phyloP scores from a whole-genome alignment of 768 basidiomycete genomes.

The Galerina marginata region DNA sequence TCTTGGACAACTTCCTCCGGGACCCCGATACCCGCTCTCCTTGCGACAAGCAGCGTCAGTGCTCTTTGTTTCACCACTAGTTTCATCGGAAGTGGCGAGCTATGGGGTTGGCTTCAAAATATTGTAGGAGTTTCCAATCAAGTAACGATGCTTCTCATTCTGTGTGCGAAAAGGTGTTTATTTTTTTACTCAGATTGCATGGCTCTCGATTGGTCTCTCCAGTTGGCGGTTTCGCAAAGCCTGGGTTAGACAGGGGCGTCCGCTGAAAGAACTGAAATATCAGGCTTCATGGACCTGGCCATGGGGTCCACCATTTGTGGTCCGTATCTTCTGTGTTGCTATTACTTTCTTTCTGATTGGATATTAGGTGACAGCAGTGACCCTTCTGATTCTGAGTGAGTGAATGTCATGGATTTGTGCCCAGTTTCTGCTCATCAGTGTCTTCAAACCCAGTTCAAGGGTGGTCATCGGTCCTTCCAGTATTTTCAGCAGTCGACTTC shows the following conservation, averaged over 20 bases:
- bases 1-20: slow-evolving; percentile 67
- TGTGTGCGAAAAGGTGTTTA: neutral
- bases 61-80: slow-evolving; percentile 76
- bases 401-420: neutral
- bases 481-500: slow-evolving; percentile 69
- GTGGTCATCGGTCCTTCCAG: slow-evolving; percentile 81
- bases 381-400: slow-evolving; percentile 67
- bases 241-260: slow-evolving; percentile 75
- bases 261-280: slow-evolving; percentile 76
- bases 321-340: slow-evolving; percentile 37
- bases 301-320: slow-evolving; percentile 85
- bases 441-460: slow-evolving; percentile 67
- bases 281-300: slow-evolving; percentile 79
- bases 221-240: slow-evolving; percentile 83
- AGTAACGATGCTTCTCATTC: slow-evolving; percentile 36
- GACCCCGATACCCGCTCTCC: slow-evolving; percentile 73
- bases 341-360: neutral
- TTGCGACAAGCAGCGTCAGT: slow-evolving; percentile 77
- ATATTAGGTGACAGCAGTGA: slow-evolving; percentile 54
- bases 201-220: slow-evolving; percentile 85
- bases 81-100: slow-evolving; percentile 75
- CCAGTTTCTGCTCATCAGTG: neutral
- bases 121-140: slow-evolving; percentile 91
- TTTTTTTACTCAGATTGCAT: slow-evolving; percentile 65
- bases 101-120: slow-evolving; percentile 88